Evolutionary conservation across 192 early-diverging fungal species (phyloP).

Genomic region (Mortierella claussenii): DNA sequence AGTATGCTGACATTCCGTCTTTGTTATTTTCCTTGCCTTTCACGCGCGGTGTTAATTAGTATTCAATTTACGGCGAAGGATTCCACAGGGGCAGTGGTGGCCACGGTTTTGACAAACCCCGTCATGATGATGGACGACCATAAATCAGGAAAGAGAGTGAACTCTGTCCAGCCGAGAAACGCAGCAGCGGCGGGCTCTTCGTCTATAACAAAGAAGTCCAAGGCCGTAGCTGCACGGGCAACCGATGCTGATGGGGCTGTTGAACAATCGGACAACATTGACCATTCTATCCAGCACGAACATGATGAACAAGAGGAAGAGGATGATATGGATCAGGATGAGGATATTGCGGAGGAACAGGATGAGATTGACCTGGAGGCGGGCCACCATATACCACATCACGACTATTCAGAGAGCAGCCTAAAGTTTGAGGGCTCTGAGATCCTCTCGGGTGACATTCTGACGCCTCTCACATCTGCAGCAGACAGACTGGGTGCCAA

Average conservation of each 20-base stretch:
- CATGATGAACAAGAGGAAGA: slow-evolving; percentile 26
- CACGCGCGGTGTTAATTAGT: slow-evolving; percentile 10
- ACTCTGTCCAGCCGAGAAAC: background rate
- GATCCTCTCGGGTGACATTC: slow-evolving; percentile 21
- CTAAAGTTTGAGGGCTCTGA: slow-evolving; percentile 28
- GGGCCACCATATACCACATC: slow-evolving; percentile 23
- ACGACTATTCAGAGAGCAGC: background rate
- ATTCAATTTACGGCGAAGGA: slow-evolving; percentile 51
- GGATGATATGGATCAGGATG: slow-evolving; percentile 37
- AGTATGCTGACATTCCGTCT: background rate
- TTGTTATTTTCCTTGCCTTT: background rate
- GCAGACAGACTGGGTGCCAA: slow-evolving; percentile 33
- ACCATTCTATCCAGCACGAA: slow-evolving; percentile 9
- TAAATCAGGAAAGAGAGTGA: slow-evolving; percentile 41
- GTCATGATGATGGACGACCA: slow-evolving; percentile 57
- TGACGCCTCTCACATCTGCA: slow-evolving; percentile 21
- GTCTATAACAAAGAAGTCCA: slow-evolving; percentile 4
- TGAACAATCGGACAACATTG: background rate
- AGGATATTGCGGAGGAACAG: slow-evolving; percentile 2
- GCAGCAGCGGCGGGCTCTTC: background rate
- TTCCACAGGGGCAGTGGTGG: slow-evolving; percentile 36
- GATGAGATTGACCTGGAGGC: slow-evolving; percentile 46
- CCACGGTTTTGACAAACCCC: slow-evolving; percentile 37
- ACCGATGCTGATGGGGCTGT: background rate
- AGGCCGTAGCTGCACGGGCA: background rate